A percentile compares a stretch with the other conserved stretches of the same genome.
These are phyloP conservation scores for Entoloma clypeatum DNA, from an alignment of 1,284 basidiomycete genomes.

Conservation along the genomic window DNA sequence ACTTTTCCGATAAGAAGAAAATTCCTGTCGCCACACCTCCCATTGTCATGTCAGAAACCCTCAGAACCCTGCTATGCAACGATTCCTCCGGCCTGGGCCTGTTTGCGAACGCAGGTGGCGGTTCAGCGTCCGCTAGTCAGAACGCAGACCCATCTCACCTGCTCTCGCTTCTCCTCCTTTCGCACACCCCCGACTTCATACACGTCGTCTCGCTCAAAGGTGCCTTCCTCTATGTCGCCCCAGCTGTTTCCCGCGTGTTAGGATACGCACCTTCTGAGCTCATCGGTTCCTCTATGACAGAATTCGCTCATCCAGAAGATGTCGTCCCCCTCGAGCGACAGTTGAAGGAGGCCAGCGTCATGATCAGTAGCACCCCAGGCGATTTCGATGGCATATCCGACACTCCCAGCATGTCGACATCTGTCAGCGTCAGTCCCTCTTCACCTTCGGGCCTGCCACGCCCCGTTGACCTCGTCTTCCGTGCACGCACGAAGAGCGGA, in stretches of 20 bases:
- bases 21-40: no score
- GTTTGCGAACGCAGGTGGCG: conserved; percentile 4
- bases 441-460: conserved; percentile 6
- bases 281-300: conserved; percentile 70
- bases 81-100: conserved; percentile 18
- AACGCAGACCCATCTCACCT: conserved; percentile 30
- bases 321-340: conserved; percentile 89
- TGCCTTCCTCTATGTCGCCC: conserved; percentile 89
- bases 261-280: conserved; percentile 83
- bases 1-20: no score
- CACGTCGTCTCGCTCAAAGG: conserved; percentile 93
- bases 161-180: conserved; percentile 66
- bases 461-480: conserved; percentile 71
- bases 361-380: no score
- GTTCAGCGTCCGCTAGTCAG: conserved; percentile 12
- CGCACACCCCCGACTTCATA: conserved; percentile 74
- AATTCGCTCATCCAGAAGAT: conserved; percentile 87
- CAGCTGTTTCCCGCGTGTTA: conserved; percentile 69
- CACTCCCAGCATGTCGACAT: conserved; percentile 10
- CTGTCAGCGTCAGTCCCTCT: not conserved
- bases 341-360: conserved; percentile 76
- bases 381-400: conserved; percentile 20
- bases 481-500: conserved; percentile 62
- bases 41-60: no score
- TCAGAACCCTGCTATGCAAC: no score